Base-by-base conservation (phyloP, 352 stramenopile species). In the Globisporangium orthogonon region DNA sequence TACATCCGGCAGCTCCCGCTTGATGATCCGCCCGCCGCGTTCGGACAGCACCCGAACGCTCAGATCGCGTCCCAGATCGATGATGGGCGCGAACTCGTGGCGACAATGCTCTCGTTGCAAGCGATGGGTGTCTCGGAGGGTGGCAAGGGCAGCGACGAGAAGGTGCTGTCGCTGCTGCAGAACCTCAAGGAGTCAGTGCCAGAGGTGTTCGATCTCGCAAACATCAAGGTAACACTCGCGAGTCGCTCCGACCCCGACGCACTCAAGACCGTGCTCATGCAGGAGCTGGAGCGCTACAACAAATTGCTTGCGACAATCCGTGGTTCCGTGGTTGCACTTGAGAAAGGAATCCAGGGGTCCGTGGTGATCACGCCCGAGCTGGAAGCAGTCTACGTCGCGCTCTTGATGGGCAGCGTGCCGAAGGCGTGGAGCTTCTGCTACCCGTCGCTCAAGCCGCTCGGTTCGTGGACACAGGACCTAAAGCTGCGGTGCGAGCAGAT, bases 51-150 rank as follows among this genome's bases (percentile, higher is more conserved):
- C 58, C 71, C 89, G 5, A 98, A 98, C 58, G 94, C 95, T 3
- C 94, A 98, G 61, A 98, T 98, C 59, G 82, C 87, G 6, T 97
- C 86, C 0, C 88, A 96, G 40, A 98, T 98, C 53, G 93, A 98
- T 54, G 92, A 98, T 46, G 89, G 90, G 11, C 83, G 78, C 4
- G 84, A 95, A 48, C 53, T 98, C 4, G 60, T 98, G 4, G 75
- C 73, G 4, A 98, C 89, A 7, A 94, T 98, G 39, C 58, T 97
- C 17, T 94, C 83, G 1, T 67, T 98, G 6, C 93, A 98, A 56
- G 89, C 87, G 2, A 69, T 88, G 23, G 81, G 91, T 10, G 81
- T 91, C 33, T 70, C 73, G 3, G 90, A 94, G 47, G 89, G 86
- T 23, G 87, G 78, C 17, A 89, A 88, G 48, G 86, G 77, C 13